Evolutionary conservation across 371 early-diverging fungal genomes (phyloP), one percentile per base, ranked within the genome.

Genomic region (Rhizopus arrhizus): DNA sequence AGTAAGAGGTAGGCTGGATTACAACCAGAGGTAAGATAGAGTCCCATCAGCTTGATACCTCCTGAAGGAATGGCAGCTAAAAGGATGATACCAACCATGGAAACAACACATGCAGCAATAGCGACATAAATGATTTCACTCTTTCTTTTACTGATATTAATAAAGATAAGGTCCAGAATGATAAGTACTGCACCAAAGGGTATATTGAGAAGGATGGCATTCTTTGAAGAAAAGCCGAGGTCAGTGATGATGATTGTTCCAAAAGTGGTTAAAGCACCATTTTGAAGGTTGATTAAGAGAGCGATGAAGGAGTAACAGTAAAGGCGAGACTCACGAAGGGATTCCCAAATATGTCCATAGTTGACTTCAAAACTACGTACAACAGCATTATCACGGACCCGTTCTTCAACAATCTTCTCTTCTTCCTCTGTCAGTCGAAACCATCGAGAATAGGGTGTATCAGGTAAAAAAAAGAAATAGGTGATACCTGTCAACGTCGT

Each of bases 351-450:
- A 29, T 67, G 67, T 3, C 42, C 11, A 9, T 11, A 32, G 4
- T 68, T 68, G 33, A 64, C 32, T 13, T 41, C 28, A 12, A 50
- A 46, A 4, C 33, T 67, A 42, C 45, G 40, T 12, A 58, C 59
- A 48, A 58, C 64, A 9, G 73, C 65, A 53, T 74, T 72, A 42
- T 78, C 75, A 12, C 36, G 36, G 31, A 47, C 48, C 55, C 68
- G 62, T 1, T 29, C 65, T 32, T 66, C 53, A 1, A 68, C 55
- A 11, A 65, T 65, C 10, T 36, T 6, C n/a, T 53, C 60, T 43
- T 68, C 61, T 5, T 53, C 65, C 43, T 60, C 65, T 15, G 48
- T 49, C 11, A 65, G 34, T 8, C 40, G n/a, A 12, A 64, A 60
- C 60, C 66, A 60, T 11, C 60, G 46, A 0, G 68, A 67, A 6